Base-by-base conservation (phyloP, 208 protist species). In the Wallacemonas collosoma region DNA sequence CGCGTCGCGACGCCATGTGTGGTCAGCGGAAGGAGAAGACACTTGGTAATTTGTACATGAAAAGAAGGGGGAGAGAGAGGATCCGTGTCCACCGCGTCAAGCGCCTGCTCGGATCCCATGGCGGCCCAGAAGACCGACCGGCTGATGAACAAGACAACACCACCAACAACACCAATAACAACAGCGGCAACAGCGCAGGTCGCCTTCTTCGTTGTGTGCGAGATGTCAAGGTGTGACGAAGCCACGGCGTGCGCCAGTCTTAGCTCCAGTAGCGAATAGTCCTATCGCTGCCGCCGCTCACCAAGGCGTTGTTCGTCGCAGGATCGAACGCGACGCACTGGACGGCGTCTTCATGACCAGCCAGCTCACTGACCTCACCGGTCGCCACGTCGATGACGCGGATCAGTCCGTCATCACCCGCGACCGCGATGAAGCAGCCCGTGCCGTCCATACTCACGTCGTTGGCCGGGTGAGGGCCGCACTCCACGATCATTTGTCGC, bases 371-470 rank as follows among this genome's bases (percentile, higher is more conserved):
- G 60, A 97, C 97, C 48, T 76, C 81, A n/a, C 77, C 70, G 43
- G 94, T 85, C 43, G 72, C 63, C 48, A 98, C 79, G 78, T 98
- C 91, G 75, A 98, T 98, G 9, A 99, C n/a, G 70, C 98, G 98
- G 17, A 99, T 90, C 3, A 90, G 94, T 66, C 89, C 75, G 73
- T 99, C 98, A 41, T 98, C 98, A 57, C 94, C 96, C 6, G 92
- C 86, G 3, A 98, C 98, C 2, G 89, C 96, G n/a, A 98, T 55
- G 70, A 91, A 91, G 7, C 69, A 70, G 17, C 93, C 97, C 9
- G 68, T 72, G 17, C 71, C 69, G 68, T 97, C 89, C 17, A 98
- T 79, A 35, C 80, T 81, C 15, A 94, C 73, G 64, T 85, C 75
- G 71, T 95, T 95, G 0, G 95, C 88, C 5, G 93, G 66, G 62